Evolutionary conservation across 768 basidiomycete species (phyloP), one percentile per base, ranked within the genome.

Genomic region (Cubamyces lactineus): DNA sequence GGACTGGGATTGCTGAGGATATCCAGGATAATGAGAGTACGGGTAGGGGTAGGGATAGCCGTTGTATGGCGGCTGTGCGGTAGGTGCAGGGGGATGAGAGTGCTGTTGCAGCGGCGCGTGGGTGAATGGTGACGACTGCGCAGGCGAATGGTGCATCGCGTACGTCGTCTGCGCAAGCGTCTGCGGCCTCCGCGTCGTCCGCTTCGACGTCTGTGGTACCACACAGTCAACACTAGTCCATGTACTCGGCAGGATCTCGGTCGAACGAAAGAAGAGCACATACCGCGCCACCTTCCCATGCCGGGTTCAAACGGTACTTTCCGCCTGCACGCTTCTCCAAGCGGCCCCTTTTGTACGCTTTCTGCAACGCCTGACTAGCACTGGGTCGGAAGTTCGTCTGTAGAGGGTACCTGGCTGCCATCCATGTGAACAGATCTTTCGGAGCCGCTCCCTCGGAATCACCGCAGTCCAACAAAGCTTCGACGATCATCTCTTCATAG

Each of bases 401-500:
- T 5, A 95, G 72, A 13, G 93, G 93, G 72, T 92, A 95, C 41
- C 84, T 82, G 30, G 84, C 78, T 3, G 87, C 87, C 89, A 95
- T 95, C 89, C 89, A 92, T 6, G 83, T 77, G 71, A 92, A 95
- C 30, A 95, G 70, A 62, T 86, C 85, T 72, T 91, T 94, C n/a
- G 93, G 93, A 7, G 87, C 87, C 57, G 84, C 84, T 17, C 93
- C 93, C 48, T 94, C 89, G 1, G 85, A 79, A 59, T 92, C 90
- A 7, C 75, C 78, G 45, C 83, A 80, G 57, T 87, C 88, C 15
- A 78, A 74, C 24, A 95, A 76, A 0, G 91, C 92, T 70, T 91
- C 89, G 12, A 88, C 89, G 17, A 94, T 90, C 93, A 95, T 95
- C 64, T 94, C 92, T 70, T 95, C 92, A 59, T 95, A 95, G 65